Evolutionary conservation across 352 stramenopile genomes (phyloP).

Genomic region (Globisporangium radiosum): DNA sequence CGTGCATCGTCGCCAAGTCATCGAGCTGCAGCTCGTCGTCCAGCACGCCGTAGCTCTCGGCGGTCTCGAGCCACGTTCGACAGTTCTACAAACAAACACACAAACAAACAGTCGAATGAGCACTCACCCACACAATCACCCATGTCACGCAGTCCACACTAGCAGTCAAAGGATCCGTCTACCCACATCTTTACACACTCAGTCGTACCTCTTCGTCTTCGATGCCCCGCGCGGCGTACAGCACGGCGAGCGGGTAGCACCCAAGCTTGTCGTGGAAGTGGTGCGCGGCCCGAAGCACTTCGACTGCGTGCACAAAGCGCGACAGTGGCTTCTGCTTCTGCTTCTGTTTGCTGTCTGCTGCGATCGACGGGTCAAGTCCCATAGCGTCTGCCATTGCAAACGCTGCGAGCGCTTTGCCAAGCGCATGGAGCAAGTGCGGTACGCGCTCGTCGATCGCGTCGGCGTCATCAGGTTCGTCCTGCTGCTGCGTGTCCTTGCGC

Average conservation of each 20-base stretch:
- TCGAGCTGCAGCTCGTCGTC: conserved; percentile 65
- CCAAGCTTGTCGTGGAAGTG: conserved; percentile 82
- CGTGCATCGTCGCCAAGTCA: conserved; percentile 50
- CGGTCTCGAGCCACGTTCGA: conserved; percentile 69
- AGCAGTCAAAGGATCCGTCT: not conserved
- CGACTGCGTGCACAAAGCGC: conserved; percentile 43
- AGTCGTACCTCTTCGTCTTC: conserved; percentile 45
- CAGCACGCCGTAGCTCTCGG: conserved; percentile 68
- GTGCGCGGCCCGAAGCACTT: conserved; percentile 61
- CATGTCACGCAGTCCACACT: no score
- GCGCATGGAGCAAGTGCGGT: conserved; percentile 56
- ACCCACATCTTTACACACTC: not conserved
- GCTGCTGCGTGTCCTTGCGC: conserved; percentile 50
- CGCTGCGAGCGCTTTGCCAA: conserved; percentile 49
- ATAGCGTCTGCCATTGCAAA: conserved; percentile 10
- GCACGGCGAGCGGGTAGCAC: conserved; percentile 61
- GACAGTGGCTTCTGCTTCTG: conserved; percentile 7
- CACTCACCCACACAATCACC: not conserved
- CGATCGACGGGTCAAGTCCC: not conserved
- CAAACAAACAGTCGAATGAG: not conserved
- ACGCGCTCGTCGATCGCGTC: conserved; percentile 58
- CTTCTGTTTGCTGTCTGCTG: conserved; percentile 7
- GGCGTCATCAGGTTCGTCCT: conserved; percentile 45
- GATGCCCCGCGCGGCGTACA: conserved; percentile 51
- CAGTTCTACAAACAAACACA: conserved; percentile 32